Evolutionary conservation across 2,329 filamentous ascomycete species (phyloP).

Genomic region (Helicocarpus griseus): DNA sequence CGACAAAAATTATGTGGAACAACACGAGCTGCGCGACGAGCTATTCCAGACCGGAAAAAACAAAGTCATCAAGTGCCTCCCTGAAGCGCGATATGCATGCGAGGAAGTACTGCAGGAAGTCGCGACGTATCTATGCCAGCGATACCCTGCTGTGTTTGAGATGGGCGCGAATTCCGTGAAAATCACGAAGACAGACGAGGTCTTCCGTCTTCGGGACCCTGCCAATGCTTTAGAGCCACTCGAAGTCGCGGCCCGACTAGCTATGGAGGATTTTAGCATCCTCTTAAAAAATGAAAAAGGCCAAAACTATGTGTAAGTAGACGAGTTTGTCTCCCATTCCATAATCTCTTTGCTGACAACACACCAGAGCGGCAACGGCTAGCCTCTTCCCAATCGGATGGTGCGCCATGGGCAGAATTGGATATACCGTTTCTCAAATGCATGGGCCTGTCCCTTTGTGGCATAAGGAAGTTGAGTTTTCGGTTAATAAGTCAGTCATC

Average conservation of each 20-base stretch:
- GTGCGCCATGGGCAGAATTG: constrained; percentile 40
- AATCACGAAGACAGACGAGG: constrained; percentile 32
- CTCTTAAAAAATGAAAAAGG: constrained; percentile 37
- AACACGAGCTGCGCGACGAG: constrained; percentile 32
- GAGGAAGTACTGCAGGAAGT: constrained; percentile 40
- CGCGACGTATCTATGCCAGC: constrained; percentile 34
- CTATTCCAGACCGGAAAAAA: constrained; percentile 30
- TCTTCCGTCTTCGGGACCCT: constrained; percentile 29
- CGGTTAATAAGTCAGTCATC: constrained; percentile 32
- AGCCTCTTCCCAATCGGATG: constrained; percentile 46
- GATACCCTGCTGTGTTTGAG: constrained; percentile 36
- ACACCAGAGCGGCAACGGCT: constrained; percentile 38
- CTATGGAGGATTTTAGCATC: constrained; percentile 45
- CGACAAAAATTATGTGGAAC: constrained; percentile 37
- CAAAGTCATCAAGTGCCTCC: constrained; percentile 38
- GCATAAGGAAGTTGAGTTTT: constrained; percentile 37
- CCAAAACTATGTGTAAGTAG: constrained; percentile 39
- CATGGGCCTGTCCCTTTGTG: constrained; percentile 41
- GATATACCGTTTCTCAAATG: constrained; percentile 39
- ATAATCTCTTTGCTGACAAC: neutral
- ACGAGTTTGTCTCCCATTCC: constrained; percentile 5
- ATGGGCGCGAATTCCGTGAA: constrained; percentile 28
- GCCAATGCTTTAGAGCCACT: constrained; percentile 33
- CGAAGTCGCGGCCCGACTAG: constrained; percentile 41
- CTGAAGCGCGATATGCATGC: constrained; percentile 37